Evolutionary conservation across 192 early-diverging fungal genomes (phyloP).

Genomic region (Physocladia obscura): DNA sequence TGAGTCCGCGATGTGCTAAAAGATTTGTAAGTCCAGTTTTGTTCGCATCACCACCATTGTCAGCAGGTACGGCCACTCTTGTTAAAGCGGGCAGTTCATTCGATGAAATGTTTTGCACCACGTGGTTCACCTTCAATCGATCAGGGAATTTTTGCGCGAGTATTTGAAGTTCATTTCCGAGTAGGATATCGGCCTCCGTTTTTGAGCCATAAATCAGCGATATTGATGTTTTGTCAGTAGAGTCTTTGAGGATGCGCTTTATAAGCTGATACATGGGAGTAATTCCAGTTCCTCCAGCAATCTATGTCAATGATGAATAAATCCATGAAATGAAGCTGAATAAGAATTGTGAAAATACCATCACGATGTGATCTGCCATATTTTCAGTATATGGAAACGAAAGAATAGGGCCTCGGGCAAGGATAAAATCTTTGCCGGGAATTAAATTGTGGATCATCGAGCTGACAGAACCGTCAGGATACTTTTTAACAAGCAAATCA

Average conservation of each 20-base stretch:
- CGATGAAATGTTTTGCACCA: constrained; percentile 53
- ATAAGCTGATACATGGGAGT: constrained; percentile 95
- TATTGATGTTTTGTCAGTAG: constrained; percentile 81
- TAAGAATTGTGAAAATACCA: no score
- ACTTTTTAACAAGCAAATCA: constrained; percentile 81
- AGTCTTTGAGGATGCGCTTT: constrained; percentile 76
- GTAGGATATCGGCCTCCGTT: constrained; percentile 81
- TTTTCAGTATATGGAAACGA: constrained; percentile 69
- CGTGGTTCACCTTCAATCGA: constrained; percentile 78
- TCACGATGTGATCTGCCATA: constrained; percentile 63
- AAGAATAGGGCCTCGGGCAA: constrained; percentile 72
- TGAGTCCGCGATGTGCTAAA: constrained; percentile 59
- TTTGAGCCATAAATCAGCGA: constrained; percentile 87
- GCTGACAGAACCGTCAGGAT: constrained; percentile 63
- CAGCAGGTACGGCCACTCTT: constrained; percentile 57
- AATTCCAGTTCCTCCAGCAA: constrained; percentile 91
- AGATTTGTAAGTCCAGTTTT: constrained; percentile 59
- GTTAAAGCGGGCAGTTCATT: no score
- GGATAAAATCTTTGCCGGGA: constrained; percentile 14
- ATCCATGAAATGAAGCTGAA: no score
- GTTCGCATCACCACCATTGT: constrained; percentile 53
- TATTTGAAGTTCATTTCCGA: constrained; percentile 76
- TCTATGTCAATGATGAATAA: constrained; percentile 40
- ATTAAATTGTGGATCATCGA: constrained; percentile 23
- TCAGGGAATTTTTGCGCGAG: constrained; percentile 67